phyloP scores from a whole-genome alignment of 805 yeast genomes.

The Teunomyces funiuensis region DNA sequence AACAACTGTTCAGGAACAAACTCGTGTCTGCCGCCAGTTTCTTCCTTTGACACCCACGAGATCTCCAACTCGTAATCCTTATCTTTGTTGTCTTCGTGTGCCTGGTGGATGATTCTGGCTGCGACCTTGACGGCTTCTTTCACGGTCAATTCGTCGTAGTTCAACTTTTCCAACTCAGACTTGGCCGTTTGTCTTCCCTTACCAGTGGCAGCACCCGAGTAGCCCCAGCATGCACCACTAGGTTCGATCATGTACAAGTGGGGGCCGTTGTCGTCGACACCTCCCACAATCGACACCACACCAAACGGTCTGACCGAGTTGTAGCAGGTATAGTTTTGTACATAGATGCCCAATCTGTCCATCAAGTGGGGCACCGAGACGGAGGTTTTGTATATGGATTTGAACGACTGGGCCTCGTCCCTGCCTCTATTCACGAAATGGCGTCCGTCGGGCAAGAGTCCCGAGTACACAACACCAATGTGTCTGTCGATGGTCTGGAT shows the following conservation, averaged over 20 bases:
- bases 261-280: constrained; percentile 85
- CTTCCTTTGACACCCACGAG: constrained; percentile 78
- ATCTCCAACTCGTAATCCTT: constrained; percentile 95
- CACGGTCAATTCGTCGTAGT: constrained; percentile 64
- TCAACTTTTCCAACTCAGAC: constrained; percentile 90
- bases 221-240: constrained; percentile 97
- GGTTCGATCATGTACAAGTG: constrained; percentile 97
- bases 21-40: constrained; percentile 78
- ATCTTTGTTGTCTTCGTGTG: constrained; percentile 97
- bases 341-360: constrained; percentile 85
- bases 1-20: constrained; percentile 77
- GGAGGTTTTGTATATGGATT: constrained; percentile 70
- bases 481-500: constrained; percentile 93
- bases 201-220: constrained; percentile 95
- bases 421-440: constrained; percentile 89
- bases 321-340: constrained; percentile 93
- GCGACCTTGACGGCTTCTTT: constrained; percentile 90
- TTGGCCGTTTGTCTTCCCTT: constrained; percentile 98
- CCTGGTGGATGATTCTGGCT: constrained; percentile 86
- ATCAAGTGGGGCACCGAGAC: constrained; percentile 80
- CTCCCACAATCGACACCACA: constrained; percentile 87
- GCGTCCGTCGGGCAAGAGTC: constrained; percentile 94
- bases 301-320: constrained; percentile 98
- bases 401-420: constrained; percentile 82
- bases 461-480: constrained; percentile 92